Evolutionary conservation across 2,329 filamentous ascomycete species (phyloP), one percentile per base, ranked within the genome.

Genomic region (Cladosporium oxysporum): DNA sequence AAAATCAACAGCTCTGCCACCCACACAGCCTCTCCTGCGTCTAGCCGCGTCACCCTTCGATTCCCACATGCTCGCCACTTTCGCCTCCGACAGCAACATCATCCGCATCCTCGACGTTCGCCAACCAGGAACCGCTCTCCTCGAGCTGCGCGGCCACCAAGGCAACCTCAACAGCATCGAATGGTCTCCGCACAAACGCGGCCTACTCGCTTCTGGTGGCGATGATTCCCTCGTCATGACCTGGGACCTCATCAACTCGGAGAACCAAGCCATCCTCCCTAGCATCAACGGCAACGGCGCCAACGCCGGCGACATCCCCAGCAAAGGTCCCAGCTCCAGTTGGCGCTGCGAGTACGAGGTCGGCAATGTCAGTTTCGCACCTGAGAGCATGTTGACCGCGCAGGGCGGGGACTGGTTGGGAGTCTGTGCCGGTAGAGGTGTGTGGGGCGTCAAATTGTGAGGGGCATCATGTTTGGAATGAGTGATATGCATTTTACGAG

Each of bases 81-180:
- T 99, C 77, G 94, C 95, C 21, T 90, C 93, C 75, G 95, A 98
- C 76, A 96, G 92, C 4, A 93, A 90, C 73, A 83, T 96, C 37
- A 93, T 99, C 75, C 92, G 95, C 58, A 96, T 99, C 64, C 88
- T 99, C 33, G 95, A 99, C 74, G 94, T 98, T 3, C 90, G 95
- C 58, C 95, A 99, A 79, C 95, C 95, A 0, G 95, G 95, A 6
- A 95, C 97, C 79, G 95, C 95, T 2, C 85, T 99, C 5, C 87
- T 99, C 29, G 95, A 99, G 77, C 88, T 99, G 44, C 91, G 91
- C 58, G 95, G 95, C 26, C 94, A 99, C 76, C 87, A 88, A 26
- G 91, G 92, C 5, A 80, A 92, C 8, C 86, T 99, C 66, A 98
- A 96, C 79, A 95, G 91, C 74, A 91, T 98, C 66, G 95, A 99